Conservation (phyloP, 768 basidiomycete genomes). For the Suillus ampliporus region DNA sequence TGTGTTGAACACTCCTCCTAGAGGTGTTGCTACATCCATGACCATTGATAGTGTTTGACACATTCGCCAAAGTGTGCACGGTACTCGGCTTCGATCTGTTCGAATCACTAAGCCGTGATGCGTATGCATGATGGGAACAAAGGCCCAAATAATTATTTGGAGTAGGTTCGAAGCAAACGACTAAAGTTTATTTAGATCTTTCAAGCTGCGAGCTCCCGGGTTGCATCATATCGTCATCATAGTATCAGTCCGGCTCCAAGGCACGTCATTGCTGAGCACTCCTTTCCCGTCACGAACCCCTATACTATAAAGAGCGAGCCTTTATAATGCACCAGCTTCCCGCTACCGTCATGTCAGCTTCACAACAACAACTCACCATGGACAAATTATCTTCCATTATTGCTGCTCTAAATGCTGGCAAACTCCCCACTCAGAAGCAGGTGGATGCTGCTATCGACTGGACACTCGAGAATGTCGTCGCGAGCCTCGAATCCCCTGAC, state of each 20-base stretch:
- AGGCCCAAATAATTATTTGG: too few species aligned
- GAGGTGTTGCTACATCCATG: too few species aligned
- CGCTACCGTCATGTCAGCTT: not conserved
- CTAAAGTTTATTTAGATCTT: too few species aligned
- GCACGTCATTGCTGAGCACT: not conserved
- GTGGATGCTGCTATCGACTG: conserved; percentile 58
- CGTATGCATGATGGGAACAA: too few species aligned
- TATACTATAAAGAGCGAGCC: not conserved
- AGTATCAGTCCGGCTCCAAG: not conserved
- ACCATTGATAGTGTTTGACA: too few species aligned
- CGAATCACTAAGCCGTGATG: too few species aligned
- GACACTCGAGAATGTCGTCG: conserved; percentile 54
- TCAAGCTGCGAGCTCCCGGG: too few species aligned
- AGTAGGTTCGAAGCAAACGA: too few species aligned
- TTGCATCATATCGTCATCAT: not conserved
- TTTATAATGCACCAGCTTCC: not conserved
- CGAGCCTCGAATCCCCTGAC: conserved; percentile 47
- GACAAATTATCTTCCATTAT: conserved; percentile 65
- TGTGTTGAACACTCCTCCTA: too few species aligned
- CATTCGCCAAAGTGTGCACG: too few species aligned
- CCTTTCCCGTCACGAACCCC: not conserved
- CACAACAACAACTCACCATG: conserved; percentile 47
- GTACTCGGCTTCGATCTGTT: too few species aligned
- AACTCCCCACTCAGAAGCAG: conserved; percentile 69
- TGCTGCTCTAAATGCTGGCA: conserved; percentile 74